phyloP scores from a whole-genome alignment of 2,329 filamentous ascomycete species.

The Fusarium ramigenum region DNA sequence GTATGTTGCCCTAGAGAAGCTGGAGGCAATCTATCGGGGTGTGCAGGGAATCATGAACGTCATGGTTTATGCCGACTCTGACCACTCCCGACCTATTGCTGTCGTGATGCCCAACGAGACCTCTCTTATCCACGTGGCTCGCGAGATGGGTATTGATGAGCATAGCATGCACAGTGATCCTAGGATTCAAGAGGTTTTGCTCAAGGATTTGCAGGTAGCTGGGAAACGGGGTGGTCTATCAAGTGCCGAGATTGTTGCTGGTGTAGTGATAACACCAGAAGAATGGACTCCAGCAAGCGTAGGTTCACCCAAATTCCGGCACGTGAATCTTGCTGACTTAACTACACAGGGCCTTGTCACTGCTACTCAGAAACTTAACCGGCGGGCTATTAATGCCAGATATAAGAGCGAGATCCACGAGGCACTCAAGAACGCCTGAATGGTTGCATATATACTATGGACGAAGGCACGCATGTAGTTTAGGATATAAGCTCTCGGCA shows the following conservation, averaged over 20 bases:
- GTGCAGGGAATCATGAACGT: constrained; percentile 81
- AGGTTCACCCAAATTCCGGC: constrained; percentile 49
- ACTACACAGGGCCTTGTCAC: constrained; percentile 62
- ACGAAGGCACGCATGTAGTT: neutral
- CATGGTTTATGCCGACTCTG: constrained; percentile 81
- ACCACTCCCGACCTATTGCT: constrained; percentile 80
- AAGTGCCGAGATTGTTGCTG: constrained; percentile 77
- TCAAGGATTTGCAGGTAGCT: constrained; percentile 72
- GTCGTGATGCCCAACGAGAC: constrained; percentile 77
- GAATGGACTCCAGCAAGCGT: constrained; percentile 89
- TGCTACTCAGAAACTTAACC: constrained; percentile 68
- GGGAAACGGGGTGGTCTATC: constrained; percentile 73
- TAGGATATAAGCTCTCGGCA: neutral
- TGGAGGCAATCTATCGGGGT: constrained; percentile 89
- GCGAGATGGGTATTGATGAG: constrained; percentile 69
- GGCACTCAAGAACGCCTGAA: neutral
- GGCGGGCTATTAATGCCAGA: constrained; percentile 56
- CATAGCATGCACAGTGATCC: constrained; percentile 72
- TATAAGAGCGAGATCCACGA: constrained; percentile 58
- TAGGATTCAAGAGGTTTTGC: constrained; percentile 67
- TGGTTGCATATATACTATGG: neutral
- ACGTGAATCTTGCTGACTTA: fast-evolving
- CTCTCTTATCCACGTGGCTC: constrained; percentile 65
- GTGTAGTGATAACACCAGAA: constrained; percentile 80
- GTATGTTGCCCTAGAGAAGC: constrained; percentile 97